phyloP scores from a whole-genome alignment of 306 rosid genomes.

The Dalbergia cochinchinensis region DNA sequence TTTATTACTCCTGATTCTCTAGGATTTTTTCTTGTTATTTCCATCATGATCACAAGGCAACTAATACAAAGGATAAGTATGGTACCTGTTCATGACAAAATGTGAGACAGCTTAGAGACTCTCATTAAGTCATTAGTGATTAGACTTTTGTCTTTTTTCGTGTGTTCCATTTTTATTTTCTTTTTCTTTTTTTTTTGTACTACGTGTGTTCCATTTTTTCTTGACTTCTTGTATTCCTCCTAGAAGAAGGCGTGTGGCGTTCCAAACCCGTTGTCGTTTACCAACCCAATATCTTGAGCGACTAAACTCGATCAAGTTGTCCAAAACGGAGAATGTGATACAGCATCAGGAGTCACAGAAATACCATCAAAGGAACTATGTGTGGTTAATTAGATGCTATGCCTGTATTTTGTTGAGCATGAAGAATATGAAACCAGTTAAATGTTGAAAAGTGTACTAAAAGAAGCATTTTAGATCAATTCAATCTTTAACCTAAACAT shows the following conservation, averaged over 20 bases:
- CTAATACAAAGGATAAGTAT: no score
- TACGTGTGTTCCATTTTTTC: not conserved
- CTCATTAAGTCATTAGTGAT: no score
- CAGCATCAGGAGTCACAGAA: no score
- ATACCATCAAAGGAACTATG: no score
- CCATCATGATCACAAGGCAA: no score
- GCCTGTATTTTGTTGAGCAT: not conserved
- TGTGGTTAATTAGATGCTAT: not conserved
- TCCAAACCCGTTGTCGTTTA: not conserved
- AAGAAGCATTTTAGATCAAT: not conserved
- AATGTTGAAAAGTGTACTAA: not conserved
- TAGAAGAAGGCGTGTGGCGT: not conserved
- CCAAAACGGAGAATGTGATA: no score
- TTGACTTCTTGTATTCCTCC: constrained; percentile 22
- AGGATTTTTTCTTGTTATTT: no score
- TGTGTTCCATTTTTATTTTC: not conserved
- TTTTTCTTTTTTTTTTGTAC: no score
- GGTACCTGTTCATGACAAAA: no score
- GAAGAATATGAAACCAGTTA: not conserved
- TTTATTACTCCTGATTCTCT: no score
- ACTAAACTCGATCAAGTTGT: not conserved
- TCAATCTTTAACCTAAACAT: not conserved
- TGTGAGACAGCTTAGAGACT: no score
- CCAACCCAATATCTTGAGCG: constrained; percentile 23
- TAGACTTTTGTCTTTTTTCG: no score